Conservation (phyloP, 306 rosid genomes). For the Dryas drummondii region DNA sequence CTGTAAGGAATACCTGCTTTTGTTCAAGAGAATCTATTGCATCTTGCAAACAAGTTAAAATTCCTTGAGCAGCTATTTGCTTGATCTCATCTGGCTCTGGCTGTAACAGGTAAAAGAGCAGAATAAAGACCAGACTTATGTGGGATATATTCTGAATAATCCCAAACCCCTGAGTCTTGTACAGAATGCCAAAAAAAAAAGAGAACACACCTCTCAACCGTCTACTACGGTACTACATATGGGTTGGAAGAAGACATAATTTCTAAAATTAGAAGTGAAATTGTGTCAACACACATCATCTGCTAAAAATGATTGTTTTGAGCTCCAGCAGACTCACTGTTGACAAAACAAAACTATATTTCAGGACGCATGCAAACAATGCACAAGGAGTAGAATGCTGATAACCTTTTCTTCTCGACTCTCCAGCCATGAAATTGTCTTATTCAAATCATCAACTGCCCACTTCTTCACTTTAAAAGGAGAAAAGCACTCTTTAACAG, state of each 20-base stretch:
- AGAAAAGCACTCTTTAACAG: conserved; percentile 45
- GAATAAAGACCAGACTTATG: conserved; percentile 21
- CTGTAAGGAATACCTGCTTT: conserved; percentile 56
- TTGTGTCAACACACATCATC: background rate
- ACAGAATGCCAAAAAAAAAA: conserved; percentile 21
- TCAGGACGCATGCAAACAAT: background rate
- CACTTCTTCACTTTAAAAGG: conserved; percentile 72
- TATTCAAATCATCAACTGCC: conserved; percentile 69
- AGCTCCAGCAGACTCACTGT: conserved; percentile 18
- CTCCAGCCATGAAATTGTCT: conserved; percentile 82
- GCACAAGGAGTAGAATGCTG: background rate
- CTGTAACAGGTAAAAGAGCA: conserved; percentile 46
- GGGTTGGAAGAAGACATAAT: conserved; percentile 7
- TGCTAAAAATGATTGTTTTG: conserved; percentile 9
- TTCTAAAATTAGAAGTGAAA: background rate
- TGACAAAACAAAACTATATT: conserved; percentile 7
- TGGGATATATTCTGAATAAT: background rate
- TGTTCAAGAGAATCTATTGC: conserved; percentile 69
- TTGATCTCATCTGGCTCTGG: conserved; percentile 72
- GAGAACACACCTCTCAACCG: conserved; percentile 19
- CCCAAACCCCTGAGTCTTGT: conserved; percentile 1
- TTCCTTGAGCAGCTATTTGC: conserved; percentile 88
- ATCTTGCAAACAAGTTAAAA: conserved; percentile 88
- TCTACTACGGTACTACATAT: background rate
- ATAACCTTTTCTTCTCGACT: conserved; percentile 92